Conservation (phyloP, 139 green algal species). For the Chlorella sp. region DNA sequence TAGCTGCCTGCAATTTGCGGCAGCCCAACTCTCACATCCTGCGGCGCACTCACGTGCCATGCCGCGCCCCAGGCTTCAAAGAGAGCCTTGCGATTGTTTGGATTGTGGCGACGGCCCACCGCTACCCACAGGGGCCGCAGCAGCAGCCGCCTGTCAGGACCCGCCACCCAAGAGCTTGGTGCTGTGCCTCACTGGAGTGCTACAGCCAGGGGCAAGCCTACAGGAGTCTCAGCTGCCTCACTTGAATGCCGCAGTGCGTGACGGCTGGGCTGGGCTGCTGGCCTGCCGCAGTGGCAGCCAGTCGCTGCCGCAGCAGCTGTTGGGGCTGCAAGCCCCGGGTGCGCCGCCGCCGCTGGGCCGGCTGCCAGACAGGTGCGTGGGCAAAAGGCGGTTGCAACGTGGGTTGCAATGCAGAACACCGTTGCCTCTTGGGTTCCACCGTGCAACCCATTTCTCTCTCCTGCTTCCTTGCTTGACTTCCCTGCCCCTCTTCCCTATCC, state of each 20-base stretch:
- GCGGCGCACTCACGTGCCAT: constrained; percentile 22
- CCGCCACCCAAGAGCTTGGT: constrained; percentile 68
- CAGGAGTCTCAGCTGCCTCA: constrained; percentile 44
- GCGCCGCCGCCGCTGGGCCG: neutral
- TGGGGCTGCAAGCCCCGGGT: constrained; percentile 38
- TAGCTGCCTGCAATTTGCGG: no score
- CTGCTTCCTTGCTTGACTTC: neutral
- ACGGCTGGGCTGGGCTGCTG: constrained; percentile 4
- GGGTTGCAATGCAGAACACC: neutral
- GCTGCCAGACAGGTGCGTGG: constrained; percentile 18
- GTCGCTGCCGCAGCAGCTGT: constrained; percentile 48
- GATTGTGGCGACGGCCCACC: neutral
- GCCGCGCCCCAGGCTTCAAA: constrained; percentile 21
- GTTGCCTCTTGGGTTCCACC: neutral
- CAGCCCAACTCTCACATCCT: no score
- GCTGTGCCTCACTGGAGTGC: constrained; percentile 37
- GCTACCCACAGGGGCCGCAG: neutral
- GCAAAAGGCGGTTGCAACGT: neutral
- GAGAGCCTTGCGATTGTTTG: constrained; percentile 48
- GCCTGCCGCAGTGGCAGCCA: neutral
- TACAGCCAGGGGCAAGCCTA: neutral
- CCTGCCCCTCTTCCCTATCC: neutral
- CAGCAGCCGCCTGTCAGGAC: constrained; percentile 40
- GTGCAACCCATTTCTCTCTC: neutral
- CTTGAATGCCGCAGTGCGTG: constrained; percentile 40